Evolutionary conservation across 148 eudicot species (phyloP).

Genomic region (Rhododendron molle): DNA sequence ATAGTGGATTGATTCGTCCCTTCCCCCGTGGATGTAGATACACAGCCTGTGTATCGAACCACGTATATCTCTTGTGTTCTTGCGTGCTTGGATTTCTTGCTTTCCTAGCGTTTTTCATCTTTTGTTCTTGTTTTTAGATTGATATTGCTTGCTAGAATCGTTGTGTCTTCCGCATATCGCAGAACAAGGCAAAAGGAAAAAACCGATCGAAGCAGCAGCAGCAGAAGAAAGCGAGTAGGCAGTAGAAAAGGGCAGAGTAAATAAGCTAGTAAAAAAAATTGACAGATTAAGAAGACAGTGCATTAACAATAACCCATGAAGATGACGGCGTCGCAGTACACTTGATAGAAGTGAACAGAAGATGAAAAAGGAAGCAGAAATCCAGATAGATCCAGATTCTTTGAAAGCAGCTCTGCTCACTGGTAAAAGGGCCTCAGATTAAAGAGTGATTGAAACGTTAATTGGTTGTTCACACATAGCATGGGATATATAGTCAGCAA

Average conservation of each 20-base stretch:
- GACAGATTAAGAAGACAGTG: neutral
- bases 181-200: neutral
- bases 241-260: neutral
- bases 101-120: too few species aligned
- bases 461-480: neutral
- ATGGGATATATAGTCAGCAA: neutral
- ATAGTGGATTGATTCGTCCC: too few species aligned
- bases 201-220: neutral
- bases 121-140: too few species aligned
- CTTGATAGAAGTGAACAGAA: neutral
- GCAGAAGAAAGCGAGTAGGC: too few species aligned
- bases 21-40: too few species aligned
- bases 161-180: too few species aligned
- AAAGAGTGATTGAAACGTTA: neutral
- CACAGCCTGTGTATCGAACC: too few species aligned
- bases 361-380: constrained; percentile 1
- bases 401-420: neutral
- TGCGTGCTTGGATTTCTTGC: too few species aligned
- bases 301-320: neutral
- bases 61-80: too few species aligned
- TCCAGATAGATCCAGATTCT: neutral
- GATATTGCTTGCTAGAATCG: too few species aligned
- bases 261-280: neutral
- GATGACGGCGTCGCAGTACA: neutral
- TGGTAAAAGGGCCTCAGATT: neutral